Percentiles rank a stretch among this genome's conserved stretches.
Conservation (phyloP, 2,329 filamentous ascomycete genomes). For the Aspergillus fijiensis region DNA sequence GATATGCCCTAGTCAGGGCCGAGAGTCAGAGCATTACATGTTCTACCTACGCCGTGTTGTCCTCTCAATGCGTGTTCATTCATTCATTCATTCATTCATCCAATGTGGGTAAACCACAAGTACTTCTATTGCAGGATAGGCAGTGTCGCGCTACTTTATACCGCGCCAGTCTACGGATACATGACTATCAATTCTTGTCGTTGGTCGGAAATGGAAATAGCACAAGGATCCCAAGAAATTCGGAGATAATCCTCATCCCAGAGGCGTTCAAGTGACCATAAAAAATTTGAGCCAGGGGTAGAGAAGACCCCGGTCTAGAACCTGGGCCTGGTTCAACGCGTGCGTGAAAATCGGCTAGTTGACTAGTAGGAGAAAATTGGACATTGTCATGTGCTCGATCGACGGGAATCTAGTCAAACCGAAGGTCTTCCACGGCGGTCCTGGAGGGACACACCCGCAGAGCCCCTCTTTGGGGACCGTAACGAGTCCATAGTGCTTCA, state of each 20-base stretch:
- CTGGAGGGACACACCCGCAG: conserved; percentile 11
- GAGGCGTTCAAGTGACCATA: conserved; percentile 13
- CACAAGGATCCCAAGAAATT: neutral
- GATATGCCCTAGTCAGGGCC: neutral
- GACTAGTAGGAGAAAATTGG: conserved; percentile 19
- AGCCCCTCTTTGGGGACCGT: conserved; percentile 12
- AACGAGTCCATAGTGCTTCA: neutral
- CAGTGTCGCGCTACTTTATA: too few relatives aligned
- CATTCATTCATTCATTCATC: neutral
- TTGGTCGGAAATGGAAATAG: neutral
- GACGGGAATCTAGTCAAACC: conserved; percentile 11
- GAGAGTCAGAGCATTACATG: neutral
- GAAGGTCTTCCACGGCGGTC: conserved; percentile 8
- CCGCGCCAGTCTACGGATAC: too few relatives aligned
- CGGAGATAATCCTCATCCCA: conserved; percentile 7
- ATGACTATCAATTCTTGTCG: neutral
- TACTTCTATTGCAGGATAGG: too few relatives aligned
- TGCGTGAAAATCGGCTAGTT: conserved; percentile 4
- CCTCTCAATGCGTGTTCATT: neutral
- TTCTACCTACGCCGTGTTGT: neutral
- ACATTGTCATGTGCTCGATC: conserved; percentile 23
- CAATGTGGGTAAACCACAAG: neutral
- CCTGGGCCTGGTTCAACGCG: neutral
- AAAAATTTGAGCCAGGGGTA: conserved; percentile 14
- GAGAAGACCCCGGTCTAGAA: conserved; percentile 16